Evolutionary conservation across 768 basidiomycete species (phyloP), one percentile per base, ranked within the genome.

Genomic region (Baorangia bicolor): DNA sequence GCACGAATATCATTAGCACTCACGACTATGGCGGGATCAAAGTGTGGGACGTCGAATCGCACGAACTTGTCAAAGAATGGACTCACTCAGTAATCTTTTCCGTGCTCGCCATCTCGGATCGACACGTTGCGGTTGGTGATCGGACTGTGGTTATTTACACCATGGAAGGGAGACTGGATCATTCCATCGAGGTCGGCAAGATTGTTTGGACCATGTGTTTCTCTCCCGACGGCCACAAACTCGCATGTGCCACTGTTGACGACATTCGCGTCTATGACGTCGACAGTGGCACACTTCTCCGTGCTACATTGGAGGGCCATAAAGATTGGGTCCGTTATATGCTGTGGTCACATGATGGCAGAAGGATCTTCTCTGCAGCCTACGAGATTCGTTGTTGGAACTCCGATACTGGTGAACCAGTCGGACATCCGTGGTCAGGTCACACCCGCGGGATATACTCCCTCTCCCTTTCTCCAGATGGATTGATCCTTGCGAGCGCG

Each of bases 321-420:
- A 20, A 7, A 12, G 23, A 18, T 14, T 4, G 8, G 2, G 18
- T 43, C 9, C 6, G 5, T n/a, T n/a, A n/a, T n/a, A n/a, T 51
- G 11, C 8, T 53, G n/a, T 61, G 59, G 59, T 55, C 59, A 21
- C 34, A 4, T 0, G 53, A 61, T 18, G 53, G 49, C 2, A 27
- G 6, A 1, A 35, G 14, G 30, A 44, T 60, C 14, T 38, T 44
- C 18, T 33, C 21, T 10, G 20, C n/a, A n/a, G n/a, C n/a, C n/a
- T n/a, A n/a, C n/a, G n/a, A n/a, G n/a, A n/a, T n/a, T n/a, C n/a
- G n/a, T n/a, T n/a, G n/a, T n/a, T n/a, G n/a, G n/a, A n/a, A n/a
- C n/a, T n/a, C n/a, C n/a, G n/a, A n/a, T n/a, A n/a, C n/a, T n/a
- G n/a, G n/a, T n/a, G n/a, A n/a, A n/a, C n/a, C n/a, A n/a, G n/a